phyloP scores from a whole-genome alignment of 2,329 filamentous ascomycete genomes.

The Triangularia verruculosa region DNA sequence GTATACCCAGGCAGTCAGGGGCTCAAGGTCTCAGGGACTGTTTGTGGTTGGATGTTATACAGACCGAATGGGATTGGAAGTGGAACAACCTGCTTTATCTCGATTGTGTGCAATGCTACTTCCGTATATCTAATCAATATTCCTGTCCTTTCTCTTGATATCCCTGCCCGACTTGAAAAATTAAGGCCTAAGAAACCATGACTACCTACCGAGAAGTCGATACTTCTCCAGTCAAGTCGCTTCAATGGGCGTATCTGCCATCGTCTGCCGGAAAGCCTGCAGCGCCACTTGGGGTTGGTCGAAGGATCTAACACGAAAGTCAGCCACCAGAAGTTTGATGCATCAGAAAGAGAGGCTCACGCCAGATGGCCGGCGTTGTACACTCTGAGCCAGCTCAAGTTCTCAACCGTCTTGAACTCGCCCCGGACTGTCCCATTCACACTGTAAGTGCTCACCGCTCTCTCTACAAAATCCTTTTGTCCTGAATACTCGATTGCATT shows the following conservation, averaged over 20 bases:
- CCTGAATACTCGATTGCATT: slow-evolving; percentile 45
- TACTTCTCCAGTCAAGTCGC: neutral
- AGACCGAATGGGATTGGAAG: too few relatives aligned
- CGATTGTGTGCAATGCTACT: too few relatives aligned
- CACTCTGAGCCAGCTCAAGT: slow-evolving; percentile 48
- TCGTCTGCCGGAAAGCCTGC: neutral
- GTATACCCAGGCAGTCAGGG: too few relatives aligned
- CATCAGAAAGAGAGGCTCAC: slow-evolving; percentile 30
- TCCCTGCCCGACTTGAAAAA: too few relatives aligned
- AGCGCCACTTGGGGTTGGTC: neutral
- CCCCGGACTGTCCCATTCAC: slow-evolving; percentile 47
- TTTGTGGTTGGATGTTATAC: too few relatives aligned
- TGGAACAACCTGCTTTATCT: too few relatives aligned
- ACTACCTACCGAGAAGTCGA: too few relatives aligned
- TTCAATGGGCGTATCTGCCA: neutral
- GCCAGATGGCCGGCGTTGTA: slow-evolving; percentile 45
- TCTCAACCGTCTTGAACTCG: slow-evolving; percentile 48
- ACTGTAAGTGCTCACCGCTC: slow-evolving; percentile 42
- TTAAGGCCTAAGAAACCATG: too few relatives aligned
- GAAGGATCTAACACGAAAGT: neutral
- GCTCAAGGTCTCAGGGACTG: too few relatives aligned
- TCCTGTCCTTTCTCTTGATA: too few relatives aligned
- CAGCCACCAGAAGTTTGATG: neutral
- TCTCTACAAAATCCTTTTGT: slow-evolving; percentile 39
- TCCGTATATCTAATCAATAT: too few relatives aligned